A percentile compares a stretch with the other conserved stretches of the same genome.
Evolutionary conservation across 495 filamentous ascomycete genomes (phyloP).

Genomic region (Penicillium pancosmium): DNA sequence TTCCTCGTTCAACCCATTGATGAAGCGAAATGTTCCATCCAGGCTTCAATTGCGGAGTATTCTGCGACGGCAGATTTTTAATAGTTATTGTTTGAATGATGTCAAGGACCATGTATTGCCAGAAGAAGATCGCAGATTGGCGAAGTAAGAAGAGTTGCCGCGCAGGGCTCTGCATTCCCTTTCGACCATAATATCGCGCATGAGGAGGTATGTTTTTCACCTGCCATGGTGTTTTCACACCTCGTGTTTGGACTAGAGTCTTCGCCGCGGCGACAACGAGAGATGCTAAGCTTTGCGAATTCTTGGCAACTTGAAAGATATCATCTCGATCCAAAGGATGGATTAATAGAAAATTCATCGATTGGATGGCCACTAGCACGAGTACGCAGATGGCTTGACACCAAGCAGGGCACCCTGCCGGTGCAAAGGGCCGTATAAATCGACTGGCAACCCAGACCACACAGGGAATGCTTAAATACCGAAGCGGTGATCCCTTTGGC

Average conservation of each 20-base stretch:
- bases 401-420: constrained; percentile 11
- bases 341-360: constrained; percentile 9
- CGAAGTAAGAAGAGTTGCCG: constrained; percentile 13
- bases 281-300: not conserved
- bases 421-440: constrained; percentile 8
- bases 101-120: constrained; percentile 24
- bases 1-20: constrained; percentile 8
- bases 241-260: not conserved
- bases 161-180: not conserved
- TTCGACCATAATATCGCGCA: constrained; percentile 15
- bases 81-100: constrained; percentile 3
- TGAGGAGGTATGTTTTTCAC: constrained; percentile 19
- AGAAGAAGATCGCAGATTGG: constrained; percentile 19
- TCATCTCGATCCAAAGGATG: constrained; percentile 2
- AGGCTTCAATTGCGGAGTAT: not conserved
- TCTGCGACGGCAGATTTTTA: not conserved
- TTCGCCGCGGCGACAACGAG: not conserved
- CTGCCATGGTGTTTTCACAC: constrained; percentile 19
- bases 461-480: constrained; percentile 2
- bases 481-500: constrained; percentile 8
- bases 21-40: constrained; percentile 8
- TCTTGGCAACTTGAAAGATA: not conserved
- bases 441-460: constrained; percentile 9
- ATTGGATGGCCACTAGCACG: constrained; percentile 8
- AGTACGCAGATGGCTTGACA: constrained; percentile 12